Conservation (phyloP, 2,329 filamentous ascomycete genomes). For the Metarhizium brunneum region DNA sequence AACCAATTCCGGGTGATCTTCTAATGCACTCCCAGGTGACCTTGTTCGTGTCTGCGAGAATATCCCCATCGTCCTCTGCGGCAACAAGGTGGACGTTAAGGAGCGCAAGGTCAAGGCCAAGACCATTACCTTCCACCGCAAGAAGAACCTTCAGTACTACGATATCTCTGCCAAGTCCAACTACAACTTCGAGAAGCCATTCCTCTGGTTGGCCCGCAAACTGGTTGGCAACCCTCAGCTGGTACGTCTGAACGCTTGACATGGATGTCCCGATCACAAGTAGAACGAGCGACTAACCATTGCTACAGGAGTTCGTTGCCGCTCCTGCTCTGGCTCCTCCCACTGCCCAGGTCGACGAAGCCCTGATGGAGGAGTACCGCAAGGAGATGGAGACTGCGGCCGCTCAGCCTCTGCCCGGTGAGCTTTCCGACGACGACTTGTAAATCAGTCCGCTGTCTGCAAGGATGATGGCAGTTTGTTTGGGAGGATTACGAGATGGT, state of each 20-base stretch:
- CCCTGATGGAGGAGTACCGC: constrained; percentile 71
- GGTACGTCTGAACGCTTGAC: constrained; percentile 7
- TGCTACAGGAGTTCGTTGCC: constrained; percentile 80
- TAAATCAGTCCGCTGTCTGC: constrained; percentile 29
- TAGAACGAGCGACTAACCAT: constrained; percentile 15
- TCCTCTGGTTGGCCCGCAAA: constrained; percentile 99
- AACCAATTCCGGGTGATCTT: not conserved
- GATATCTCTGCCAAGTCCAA: constrained; percentile 99
- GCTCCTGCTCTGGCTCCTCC: constrained; percentile 90
- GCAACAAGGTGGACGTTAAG: constrained; percentile 99
- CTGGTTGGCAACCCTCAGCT: constrained; percentile 76
- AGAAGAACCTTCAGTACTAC: constrained; percentile 99
- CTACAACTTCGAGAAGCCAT: constrained; percentile 99
- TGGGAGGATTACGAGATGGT: constrained; percentile 16
- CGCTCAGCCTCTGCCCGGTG: constrained; percentile 79
- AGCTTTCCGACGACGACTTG: constrained; percentile 72
- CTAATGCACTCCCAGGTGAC: constrained; percentile 55
- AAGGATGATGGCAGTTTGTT: not conserved
- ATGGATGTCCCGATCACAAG: not conserved
- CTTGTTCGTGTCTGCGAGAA: constrained; percentile 98
- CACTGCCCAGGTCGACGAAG: constrained; percentile 80
- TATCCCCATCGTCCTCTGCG: constrained; percentile 94
- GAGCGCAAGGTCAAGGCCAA: constrained; percentile 99
- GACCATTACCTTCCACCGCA: constrained; percentile 99
- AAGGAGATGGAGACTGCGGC: constrained; percentile 81